These are phyloP conservation scores for Petrea volubilis DNA, from an alignment of 257 asterid species.

Conservation along the genomic window DNA sequence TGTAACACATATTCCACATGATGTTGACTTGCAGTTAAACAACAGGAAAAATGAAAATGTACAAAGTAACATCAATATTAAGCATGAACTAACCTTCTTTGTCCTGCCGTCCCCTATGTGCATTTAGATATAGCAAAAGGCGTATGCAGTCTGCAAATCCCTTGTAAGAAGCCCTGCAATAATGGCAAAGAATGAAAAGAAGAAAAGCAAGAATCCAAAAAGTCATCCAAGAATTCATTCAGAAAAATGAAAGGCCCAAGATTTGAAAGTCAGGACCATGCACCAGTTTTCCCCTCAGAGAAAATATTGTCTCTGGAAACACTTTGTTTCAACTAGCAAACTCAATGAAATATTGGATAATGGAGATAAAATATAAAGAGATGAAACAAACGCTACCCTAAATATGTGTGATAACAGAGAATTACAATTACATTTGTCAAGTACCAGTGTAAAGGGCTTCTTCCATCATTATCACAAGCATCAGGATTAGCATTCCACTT, in stretches of 20 bases:
- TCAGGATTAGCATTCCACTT: conserved; percentile 99
- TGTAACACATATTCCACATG: conserved; percentile 3
- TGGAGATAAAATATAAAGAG: neutral
- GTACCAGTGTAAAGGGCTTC: conserved; percentile 99
- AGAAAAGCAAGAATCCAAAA: conserved; percentile 21
- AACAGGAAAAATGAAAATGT: conserved; percentile 1
- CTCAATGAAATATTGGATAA: neutral
- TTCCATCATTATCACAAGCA: conserved; percentile 93
- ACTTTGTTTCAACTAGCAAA: conserved; percentile 6
- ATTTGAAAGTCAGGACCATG: no score
- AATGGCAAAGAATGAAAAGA: conserved; percentile 22
- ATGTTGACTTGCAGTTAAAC: neutral
- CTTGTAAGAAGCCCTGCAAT: conserved; percentile 96
- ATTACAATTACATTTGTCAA: conserved; percentile 47
- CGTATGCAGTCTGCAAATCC: conserved; percentile 97
- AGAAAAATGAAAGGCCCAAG: conserved; percentile 15
- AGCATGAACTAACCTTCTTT: conserved; percentile 68
- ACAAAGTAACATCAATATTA: neutral
- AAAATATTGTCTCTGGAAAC: neutral
- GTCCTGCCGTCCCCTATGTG: conserved; percentile 89
- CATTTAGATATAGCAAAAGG: conserved; percentile 85
- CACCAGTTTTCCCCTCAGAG: neutral
- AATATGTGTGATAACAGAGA: conserved; percentile 19
- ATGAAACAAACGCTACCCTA: neutral
- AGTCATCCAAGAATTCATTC: conserved; percentile 3